Evolutionary conservation across 768 basidiomycete genomes (phyloP), one percentile per base, ranked within the genome.

Genomic region (Tulasnella sp.): DNA sequence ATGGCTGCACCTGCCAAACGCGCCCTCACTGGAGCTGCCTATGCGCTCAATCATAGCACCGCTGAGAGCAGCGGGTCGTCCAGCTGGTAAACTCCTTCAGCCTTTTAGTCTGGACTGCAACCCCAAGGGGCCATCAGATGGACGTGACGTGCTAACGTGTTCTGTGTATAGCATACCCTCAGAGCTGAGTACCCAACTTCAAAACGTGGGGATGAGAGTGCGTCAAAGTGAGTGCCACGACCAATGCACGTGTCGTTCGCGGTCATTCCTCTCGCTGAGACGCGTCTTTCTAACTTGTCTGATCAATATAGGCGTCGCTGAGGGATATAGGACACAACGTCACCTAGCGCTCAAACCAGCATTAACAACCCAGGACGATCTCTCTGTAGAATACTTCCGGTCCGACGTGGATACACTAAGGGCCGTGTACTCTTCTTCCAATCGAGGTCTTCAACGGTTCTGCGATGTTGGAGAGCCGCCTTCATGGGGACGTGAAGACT

Each of bases 271-370:
- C 15, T 55, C 24, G 54, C 22, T 42, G 1, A 45, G 8, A 42
- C 54, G 24, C 22, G 21, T 12, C 19, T 7, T 30, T 30, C 34
- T 41, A 38, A n/a, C 43, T 38, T 29, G n/a, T 27, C 21, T 45
- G 9, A 11, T 4, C 2, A 43, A 27, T 41, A 8, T 22, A 59
- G 57, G 44, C 25, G 57, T 59, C 19, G 22, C 44, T 24, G 24
- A 50, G 22, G 57, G 57, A 49, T 59, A 59, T 45, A 59, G 27
- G 57, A 55, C 54, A n/a, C 34, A 55, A 8, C 34, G 54, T 12
- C 27, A 41, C 3, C 38, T 53, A 9, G 43, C 57, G 24, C 24
- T 17, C 46, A 38, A 38, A 19, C 48, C 48, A 29, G 29, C 57
- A 5, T 41, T 46, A 19, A 52, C 44, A 29, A 21, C 57, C n/a